A percentile compares a stretch with the other conserved stretches of the same genome.
Conservation (phyloP, 2,329 filamentous ascomycete species). For the Pseudocercospora fuligena region DNA sequence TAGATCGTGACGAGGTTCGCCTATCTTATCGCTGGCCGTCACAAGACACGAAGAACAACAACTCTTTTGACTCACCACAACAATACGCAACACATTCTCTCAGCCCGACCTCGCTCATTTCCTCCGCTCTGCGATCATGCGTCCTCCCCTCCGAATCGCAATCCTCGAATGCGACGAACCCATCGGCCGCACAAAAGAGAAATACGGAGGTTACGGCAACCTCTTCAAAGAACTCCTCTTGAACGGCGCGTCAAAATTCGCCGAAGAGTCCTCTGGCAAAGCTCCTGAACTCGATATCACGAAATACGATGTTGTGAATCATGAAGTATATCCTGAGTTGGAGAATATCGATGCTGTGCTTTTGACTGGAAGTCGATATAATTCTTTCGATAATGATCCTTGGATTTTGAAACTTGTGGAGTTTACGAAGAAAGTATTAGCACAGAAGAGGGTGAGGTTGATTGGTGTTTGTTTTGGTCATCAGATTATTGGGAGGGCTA, state of each 20-base stretch:
- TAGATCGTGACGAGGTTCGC: background rate
- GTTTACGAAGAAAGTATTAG: conserved; percentile 66
- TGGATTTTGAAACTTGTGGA: conserved; percentile 79
- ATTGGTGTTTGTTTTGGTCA: conserved; percentile 87
- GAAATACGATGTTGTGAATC: conserved; percentile 72
- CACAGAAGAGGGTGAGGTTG: conserved; percentile 66
- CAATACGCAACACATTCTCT: too few relatives aligned
- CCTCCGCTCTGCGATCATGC: background rate
- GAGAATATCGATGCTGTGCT: conserved; percentile 80
- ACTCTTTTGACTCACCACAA: too few relatives aligned
- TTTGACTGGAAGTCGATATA: conserved; percentile 70
- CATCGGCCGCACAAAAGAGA: conserved; percentile 64
- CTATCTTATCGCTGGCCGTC: background rate
- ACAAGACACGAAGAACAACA: too few relatives aligned
- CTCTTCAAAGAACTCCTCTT: conserved; percentile 59
- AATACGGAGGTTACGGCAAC: conserved; percentile 74
- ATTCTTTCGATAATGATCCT: conserved; percentile 72
- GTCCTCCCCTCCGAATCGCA: conserved; percentile 68
- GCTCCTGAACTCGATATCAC: conserved; percentile 60
- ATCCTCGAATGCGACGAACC: conserved; percentile 88
- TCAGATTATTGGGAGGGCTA: conserved; percentile 77
- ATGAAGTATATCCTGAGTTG: conserved; percentile 71
- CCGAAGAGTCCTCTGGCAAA: conserved; percentile 53
- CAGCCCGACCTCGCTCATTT: background rate
- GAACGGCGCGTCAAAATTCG: conserved; percentile 52